Evolutionary conservation across 768 basidiomycete genomes (phyloP), one percentile per base, ranked within the genome.

Genomic region (Psilocybe cubensis): DNA sequence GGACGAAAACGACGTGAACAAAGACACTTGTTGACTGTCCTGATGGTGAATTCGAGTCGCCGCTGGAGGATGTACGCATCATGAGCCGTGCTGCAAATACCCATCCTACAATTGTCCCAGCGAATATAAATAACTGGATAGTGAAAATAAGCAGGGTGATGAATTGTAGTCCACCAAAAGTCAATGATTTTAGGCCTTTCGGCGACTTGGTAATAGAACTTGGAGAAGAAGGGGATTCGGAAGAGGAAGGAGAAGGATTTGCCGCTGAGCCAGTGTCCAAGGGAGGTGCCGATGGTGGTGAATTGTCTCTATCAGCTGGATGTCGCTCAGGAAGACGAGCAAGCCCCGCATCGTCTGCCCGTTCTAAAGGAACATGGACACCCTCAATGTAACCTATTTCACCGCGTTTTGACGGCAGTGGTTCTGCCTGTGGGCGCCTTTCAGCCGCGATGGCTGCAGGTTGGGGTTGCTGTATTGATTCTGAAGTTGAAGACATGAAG

Each of bases 311-410:
- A 52, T 69, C 68, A 28, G 68, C 68, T 31, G 68, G 85, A 68
- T 86, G 84, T 40, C 81, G 73, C 17, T 70, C 73, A n/a, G 81
- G 83, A 11, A 69, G 66, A 38, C 52, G 41, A 43, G 60, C 49
- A 44, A 57, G 11, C 9, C 35, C 43, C 46, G 73, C 70, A 63
- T 82, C 82, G 46, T 79, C 79, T 35, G 35, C n/a, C 35, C 80
- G 81, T 58, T 57, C 56, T 63, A 23, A 33, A 41, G 51, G 21
- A n/a, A 41, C 60, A 29, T 61, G 75, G 18, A 74, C 51, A 10
- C 70, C 76, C 52, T 84, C 85, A 25, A 74, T 58, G 65, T 75
- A 90, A 20, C 87, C 87, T 50, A 90, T 84, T 65, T 89, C 87
- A 24, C 87, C 88, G 18, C 80, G 76, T 68, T 88, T 89, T 42